A percentile compares a stretch with the other conserved stretches of the same genome.
Conservation (phyloP, 441 rosid genomes). For the Gossypium trilobum region DNA sequence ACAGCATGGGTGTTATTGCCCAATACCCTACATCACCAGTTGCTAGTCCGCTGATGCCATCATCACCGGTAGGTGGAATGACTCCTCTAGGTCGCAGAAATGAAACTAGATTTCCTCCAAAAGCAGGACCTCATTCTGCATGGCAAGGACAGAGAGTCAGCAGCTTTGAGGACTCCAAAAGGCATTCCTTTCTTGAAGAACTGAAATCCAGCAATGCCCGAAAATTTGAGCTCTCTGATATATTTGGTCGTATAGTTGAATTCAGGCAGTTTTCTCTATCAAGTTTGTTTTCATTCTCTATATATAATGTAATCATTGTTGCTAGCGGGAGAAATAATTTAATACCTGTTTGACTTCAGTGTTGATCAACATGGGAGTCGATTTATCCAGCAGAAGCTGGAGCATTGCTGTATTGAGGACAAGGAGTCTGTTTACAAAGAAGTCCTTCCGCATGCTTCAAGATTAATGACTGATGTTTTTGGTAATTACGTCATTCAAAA, state of each 20-base stretch:
- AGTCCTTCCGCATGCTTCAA: slow-evolving; percentile 58
- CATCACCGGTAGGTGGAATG: slow-evolving; percentile 51
- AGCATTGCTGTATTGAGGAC: slow-evolving; percentile 48
- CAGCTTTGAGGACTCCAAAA: slow-evolving; percentile 42
- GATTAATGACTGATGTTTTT: slow-evolving; percentile 65
- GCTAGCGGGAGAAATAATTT: slow-evolving; percentile 14
- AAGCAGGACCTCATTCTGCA: slow-evolving; percentile 45
- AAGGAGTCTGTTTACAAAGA: slow-evolving; percentile 56
- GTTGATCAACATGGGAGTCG: slow-evolving; percentile 80
- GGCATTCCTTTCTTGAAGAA: slow-evolving; percentile 65
- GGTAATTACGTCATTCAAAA: slow-evolving; percentile 73
- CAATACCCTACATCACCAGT: slow-evolving; percentile 52
- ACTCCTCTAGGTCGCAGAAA: slow-evolving; percentile 37
- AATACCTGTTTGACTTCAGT: slow-evolving; percentile 31
- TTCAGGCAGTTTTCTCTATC: slow-evolving; percentile 43
- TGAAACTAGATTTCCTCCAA: slow-evolving; percentile 47
- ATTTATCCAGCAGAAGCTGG: slow-evolving; percentile 67
- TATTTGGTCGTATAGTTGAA: slow-evolving; percentile 60
- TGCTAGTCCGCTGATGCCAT: slow-evolving; percentile 53
- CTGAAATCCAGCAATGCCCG: slow-evolving; percentile 54
- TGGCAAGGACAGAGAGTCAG: slow-evolving; percentile 58
- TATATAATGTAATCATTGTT: slow-evolving; percentile 7
- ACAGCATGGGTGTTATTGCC: slow-evolving; percentile 42
- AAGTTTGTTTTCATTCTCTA: slow-evolving; percentile 14
- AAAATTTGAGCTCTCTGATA: slow-evolving; percentile 59